Evolutionary conservation across 192 early-diverging fungal species (phyloP).

Genomic region (Coemansia sp.): DNA sequence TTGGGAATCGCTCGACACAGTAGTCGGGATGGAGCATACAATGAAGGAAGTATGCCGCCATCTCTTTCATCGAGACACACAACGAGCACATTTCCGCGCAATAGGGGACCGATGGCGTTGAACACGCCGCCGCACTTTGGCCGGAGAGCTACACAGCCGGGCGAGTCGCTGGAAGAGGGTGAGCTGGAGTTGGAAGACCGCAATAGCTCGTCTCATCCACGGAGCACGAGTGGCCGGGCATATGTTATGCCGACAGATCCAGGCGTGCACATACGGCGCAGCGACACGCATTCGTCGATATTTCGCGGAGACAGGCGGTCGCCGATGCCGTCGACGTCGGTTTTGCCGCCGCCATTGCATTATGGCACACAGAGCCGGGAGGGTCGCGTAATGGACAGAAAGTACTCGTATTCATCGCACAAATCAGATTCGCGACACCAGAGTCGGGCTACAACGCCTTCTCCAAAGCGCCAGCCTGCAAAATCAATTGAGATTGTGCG

Average conservation of each 20-base stretch:
- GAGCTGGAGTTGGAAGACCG: slow-evolving; percentile 39
- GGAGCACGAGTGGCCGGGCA: slow-evolving; percentile 12
- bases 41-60: slow-evolving; percentile 10
- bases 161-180: slow-evolving; percentile 37
- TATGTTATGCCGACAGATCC: slow-evolving; percentile 9
- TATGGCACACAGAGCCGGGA: background rate
- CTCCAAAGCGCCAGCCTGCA: slow-evolving; percentile 5
- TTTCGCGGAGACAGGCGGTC: slow-evolving; percentile 14
- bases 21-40: slow-evolving; percentile 8
- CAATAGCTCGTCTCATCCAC: background rate
- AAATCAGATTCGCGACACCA: slow-evolving; percentile 2
- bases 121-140: slow-evolving; percentile 13
- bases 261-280: slow-evolving; percentile 6
- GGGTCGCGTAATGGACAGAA: slow-evolving; percentile 4
- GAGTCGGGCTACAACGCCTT: slow-evolving; percentile 23
- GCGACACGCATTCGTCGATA: background rate
- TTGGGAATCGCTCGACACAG: slow-evolving; percentile 2
- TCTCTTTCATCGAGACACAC: slow-evolving; percentile 18
- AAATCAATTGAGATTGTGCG: slow-evolving; percentile 4
- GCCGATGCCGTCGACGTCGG: slow-evolving; percentile 7
- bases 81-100: slow-evolving; percentile 8
- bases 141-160: slow-evolving; percentile 28
- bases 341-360: background rate
- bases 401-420: slow-evolving; percentile 17
- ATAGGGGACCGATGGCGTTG: background rate